Conservation (phyloP, 2,329 filamentous ascomycete genomes). For the Alternaria atra region DNA sequence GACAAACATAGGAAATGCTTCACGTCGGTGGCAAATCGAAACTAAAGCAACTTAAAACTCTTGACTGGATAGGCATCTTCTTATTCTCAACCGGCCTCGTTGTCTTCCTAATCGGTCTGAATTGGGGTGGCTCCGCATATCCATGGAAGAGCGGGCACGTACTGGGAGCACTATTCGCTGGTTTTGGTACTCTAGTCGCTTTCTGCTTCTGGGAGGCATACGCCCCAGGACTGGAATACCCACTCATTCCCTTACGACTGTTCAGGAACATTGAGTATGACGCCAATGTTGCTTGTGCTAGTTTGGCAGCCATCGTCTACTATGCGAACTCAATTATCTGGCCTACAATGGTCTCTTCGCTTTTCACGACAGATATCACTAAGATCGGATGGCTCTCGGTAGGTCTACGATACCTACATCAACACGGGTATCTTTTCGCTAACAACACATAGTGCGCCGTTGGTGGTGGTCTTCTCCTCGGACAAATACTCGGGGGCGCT, state of each 20-base stretch:
- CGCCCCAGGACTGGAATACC: conserved; percentile 41
- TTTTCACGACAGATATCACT: conserved; percentile 40
- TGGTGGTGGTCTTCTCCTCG: conserved; percentile 44
- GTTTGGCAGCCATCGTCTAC: conserved; percentile 46
- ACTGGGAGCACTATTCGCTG: conserved; percentile 46
- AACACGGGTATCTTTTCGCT: background rate
- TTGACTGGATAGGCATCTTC: conserved; percentile 60
- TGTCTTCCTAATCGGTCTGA: conserved; percentile 59
- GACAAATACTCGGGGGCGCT: conserved; percentile 42
- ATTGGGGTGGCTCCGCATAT: conserved; percentile 52
- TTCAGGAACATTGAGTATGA: conserved; percentile 48
- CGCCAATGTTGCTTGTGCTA: conserved; percentile 44
- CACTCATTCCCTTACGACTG: conserved; percentile 50
- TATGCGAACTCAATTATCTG: conserved; percentile 46
- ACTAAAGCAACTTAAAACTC: conserved; percentile 45
- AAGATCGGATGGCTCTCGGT: conserved; percentile 46
- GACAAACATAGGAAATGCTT: conserved; percentile 41
- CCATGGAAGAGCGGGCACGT: conserved; percentile 49
- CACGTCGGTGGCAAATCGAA: conserved; percentile 47
- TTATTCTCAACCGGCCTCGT: conserved; percentile 58
- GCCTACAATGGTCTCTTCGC: conserved; percentile 40
- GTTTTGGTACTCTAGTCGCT: conserved; percentile 41
- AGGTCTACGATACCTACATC: background rate
- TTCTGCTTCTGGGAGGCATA: conserved; percentile 46
- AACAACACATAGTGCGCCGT: conserved; percentile 35